A percentile compares a stretch with the other conserved stretches of the same genome.
These are phyloP conservation scores for Ammopiptanthus mongolicus DNA, from an alignment of 306 rosid species.

Conservation along the genomic window DNA sequence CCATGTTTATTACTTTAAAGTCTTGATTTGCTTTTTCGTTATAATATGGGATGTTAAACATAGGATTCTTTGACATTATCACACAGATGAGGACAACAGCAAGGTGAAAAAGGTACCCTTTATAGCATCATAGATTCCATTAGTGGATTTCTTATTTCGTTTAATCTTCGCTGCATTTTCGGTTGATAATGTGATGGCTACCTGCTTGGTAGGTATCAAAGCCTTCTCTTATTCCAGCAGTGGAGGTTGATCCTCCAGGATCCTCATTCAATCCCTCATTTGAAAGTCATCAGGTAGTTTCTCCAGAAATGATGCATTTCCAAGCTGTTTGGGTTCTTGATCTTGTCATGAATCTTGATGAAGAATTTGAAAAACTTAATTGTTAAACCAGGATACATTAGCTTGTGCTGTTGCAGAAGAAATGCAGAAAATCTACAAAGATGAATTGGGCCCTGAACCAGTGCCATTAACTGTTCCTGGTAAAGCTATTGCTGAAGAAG, in stretches of 20 bases:
- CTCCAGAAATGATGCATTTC: not conserved
- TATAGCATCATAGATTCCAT: not conserved
- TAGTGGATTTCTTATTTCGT: not conserved
- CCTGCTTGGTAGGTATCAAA: constrained; percentile 36
- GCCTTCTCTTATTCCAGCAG: constrained; percentile 76
- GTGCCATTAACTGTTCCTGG: constrained; percentile 86
- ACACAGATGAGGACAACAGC: constrained; percentile 38
- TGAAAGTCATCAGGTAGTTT: constrained; percentile 83
- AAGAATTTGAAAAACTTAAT: not conserved
- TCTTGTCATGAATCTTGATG: not conserved
- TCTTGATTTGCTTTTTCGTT: not conserved
- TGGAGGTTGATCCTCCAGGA: constrained; percentile 92
- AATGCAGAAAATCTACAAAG: constrained; percentile 80
- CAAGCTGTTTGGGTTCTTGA: not conserved
- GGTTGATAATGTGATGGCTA: constrained; percentile 14
- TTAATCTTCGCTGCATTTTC: not conserved
- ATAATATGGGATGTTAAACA: constrained; percentile 1
- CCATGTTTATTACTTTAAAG: not conserved
- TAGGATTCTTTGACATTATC: constrained; percentile 17
- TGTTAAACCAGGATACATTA: constrained; percentile 60
- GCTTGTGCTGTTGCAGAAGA: constrained; percentile 87
- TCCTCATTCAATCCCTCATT: constrained; percentile 78
- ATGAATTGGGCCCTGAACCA: constrained; percentile 90
- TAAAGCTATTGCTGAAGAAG: constrained; percentile 73
- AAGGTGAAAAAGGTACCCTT: constrained; percentile 56